Base-by-base conservation (phyloP, 495 filamentous ascomycete species). In the Peziza echinospora region DNA sequence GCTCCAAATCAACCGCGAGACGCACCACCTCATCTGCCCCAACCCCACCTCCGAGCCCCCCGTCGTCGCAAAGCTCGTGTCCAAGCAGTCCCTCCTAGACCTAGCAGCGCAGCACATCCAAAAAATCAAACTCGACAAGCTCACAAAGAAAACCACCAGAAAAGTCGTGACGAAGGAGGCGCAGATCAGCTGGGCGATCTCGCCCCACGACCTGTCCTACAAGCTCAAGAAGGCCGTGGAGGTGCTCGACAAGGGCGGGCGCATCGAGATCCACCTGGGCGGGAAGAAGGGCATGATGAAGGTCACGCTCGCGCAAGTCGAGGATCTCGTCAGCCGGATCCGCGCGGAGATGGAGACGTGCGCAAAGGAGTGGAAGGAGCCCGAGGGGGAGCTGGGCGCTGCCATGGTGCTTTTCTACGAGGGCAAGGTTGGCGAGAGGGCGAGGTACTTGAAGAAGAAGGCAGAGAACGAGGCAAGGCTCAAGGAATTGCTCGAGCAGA, bases 271-370 rank as follows among this genome's bases (percentile, higher is more conserved):
- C 9, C 39, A 69, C 25, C 48, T 77, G 48, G 69, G 69, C 2
- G 72, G 72, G 39, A 89, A 75, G 28, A 80, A 83, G 67, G 92
- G 92, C 54, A 84, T 79, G 65, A 80, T 84, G n/a, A 87, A 82
- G 64, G 77, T 84, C 65, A 85, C 86, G 66, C 80, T 87, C 47
- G 80, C 78, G 52, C 86, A 72, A 57, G 84, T 86, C 51, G 73
- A 77, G 23, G 55, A 41, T 16, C 21, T 59, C 23, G 28, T 54
- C 13, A 24, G 41, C 21, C 37, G 24, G 13, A 26, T 58, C 9
- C 53, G 43, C 25, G 19, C 28, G 3, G 39, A 44, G 5, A 26
- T 17, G 24, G 22, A 21, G 46, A n/a, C 41, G 11, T 44, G 16
- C 17, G 56, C 46, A 30, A 58, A 17, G 23, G 56, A 58, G 21